Evolutionary conservation across 495 filamentous ascomycete genomes (phyloP).

Genomic region (Jackrogersella multiformis): DNA sequence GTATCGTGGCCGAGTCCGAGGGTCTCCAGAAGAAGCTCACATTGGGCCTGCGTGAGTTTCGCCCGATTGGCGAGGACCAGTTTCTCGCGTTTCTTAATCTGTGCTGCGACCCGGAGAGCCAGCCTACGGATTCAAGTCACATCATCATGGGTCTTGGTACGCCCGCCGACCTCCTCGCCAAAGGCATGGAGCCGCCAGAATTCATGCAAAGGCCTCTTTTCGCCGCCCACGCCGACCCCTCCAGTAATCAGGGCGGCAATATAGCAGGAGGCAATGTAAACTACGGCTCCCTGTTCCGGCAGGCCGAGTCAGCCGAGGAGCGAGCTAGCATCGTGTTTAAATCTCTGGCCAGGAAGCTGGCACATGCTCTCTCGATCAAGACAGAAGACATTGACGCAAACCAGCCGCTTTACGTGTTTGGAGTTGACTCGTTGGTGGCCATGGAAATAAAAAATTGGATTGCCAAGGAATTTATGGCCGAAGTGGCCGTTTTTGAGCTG

Average conservation of each 20-base stretch:
- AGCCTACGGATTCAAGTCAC: background rate
- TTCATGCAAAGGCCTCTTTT: background rate
- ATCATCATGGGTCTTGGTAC: background rate
- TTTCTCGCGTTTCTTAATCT: background rate
- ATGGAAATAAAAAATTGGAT: background rate
- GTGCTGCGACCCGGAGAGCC: background rate
- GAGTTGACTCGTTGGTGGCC: background rate
- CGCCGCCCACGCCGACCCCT: background rate
- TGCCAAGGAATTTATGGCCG: background rate
- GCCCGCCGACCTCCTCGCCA: background rate
- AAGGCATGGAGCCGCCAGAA: background rate
- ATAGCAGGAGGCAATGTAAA: background rate
- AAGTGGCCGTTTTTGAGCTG: background rate
- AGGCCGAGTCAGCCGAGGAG: background rate
- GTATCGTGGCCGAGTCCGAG: background rate
- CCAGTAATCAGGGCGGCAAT: background rate
- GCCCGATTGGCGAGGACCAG: background rate
- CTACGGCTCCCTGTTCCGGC: background rate
- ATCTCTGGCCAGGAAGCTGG: background rate
- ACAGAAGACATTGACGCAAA: background rate
- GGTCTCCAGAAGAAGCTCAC: background rate
- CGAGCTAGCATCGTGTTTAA: background rate
- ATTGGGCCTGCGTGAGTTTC: background rate
- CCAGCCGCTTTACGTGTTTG: background rate
- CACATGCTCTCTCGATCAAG: background rate